Base-by-base conservation (phyloP, 345 rosid genomes). In the Turnera subulata region DNA sequence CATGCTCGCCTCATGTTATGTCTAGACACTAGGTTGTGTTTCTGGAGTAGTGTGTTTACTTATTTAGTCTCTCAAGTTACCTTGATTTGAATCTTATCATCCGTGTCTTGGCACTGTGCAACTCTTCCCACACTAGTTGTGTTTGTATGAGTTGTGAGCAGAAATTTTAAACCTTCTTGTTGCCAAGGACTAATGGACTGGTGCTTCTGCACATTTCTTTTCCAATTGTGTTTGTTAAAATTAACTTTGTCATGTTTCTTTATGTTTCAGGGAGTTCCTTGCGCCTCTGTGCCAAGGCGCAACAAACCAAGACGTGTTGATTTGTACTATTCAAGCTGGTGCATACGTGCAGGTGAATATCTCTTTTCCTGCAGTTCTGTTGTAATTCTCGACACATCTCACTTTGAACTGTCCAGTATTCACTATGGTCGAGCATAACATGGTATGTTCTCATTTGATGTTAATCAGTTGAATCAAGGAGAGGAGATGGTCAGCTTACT, bases 271-370 rank as follows among this genome's bases (percentile, higher is more conserved):
- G 99, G 99, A 63, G 84, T 86, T 46, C 82, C 79, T 25, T 70
- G 72, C 79, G 65, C 75, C n/a, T 77, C 91, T 62, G 63, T 93
- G 46, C 94, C 85, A 24, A 82, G 96, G 58, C 79, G 70, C 43
- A 81, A 67, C 80, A 89, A 82, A 61, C 99, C 97, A 10, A 71
- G 83, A 50, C 91, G 97, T 49, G 99, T 93, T 17, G 99, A 89
- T 74, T 71, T 85, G 63, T 89, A 76, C 77, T 89, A 93, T 72
- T 93, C 99, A 9, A 93, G 99, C 70, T 93, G 93, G 91, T 87
- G 89, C 72, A 75, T 89, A 52, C 97, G 89, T 12, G 88, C 97
- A 70, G 99, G 99, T 93, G 82, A 63, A 19, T 53, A 56, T 13
- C 50, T 68, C 21, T 4, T 17, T 62, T 66, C 22, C 15, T 8